phyloP scores from a whole-genome alignment of 305 asterid species.

The Solanum hybrid region DNA sequence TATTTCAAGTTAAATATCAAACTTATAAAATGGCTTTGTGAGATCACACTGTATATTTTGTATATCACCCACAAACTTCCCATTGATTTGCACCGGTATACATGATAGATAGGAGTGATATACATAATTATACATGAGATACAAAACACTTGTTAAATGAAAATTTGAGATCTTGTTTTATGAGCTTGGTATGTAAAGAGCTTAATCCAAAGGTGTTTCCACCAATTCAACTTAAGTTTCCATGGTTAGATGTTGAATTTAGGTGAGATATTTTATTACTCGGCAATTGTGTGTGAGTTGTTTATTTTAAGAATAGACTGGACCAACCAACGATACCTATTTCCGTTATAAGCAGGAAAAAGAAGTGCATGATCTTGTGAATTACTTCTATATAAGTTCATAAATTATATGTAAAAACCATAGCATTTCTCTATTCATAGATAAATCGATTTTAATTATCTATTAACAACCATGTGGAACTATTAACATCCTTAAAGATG shows the following conservation, averaged over 20 bases:
- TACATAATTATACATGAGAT: neutral
- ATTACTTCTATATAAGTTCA: neutral
- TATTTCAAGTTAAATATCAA: neutral
- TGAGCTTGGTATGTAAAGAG: neutral
- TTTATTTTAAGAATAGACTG: no score
- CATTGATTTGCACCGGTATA: neutral
- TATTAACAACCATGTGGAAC: neutral
- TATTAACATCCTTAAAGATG: neutral
- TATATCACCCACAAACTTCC: neutral
- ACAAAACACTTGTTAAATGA: neutral
- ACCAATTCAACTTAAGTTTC: neutral
- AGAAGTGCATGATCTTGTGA: neutral
- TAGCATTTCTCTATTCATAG: neutral
- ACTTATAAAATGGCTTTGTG: neutral
- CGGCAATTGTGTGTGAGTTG: neutral
- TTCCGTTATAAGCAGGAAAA: neutral
- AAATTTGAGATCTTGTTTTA: neutral
- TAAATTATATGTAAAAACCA: neutral
- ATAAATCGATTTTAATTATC: no score
- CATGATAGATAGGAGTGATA: neutral
- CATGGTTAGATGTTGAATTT: neutral
- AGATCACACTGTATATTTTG: neutral
- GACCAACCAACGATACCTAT: neutral
- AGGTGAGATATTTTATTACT: neutral
- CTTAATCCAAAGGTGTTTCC: neutral